phyloP scores from a whole-genome alignment of 2,329 filamentous ascomycete genomes.

The Emergomyces orientalis region DNA sequence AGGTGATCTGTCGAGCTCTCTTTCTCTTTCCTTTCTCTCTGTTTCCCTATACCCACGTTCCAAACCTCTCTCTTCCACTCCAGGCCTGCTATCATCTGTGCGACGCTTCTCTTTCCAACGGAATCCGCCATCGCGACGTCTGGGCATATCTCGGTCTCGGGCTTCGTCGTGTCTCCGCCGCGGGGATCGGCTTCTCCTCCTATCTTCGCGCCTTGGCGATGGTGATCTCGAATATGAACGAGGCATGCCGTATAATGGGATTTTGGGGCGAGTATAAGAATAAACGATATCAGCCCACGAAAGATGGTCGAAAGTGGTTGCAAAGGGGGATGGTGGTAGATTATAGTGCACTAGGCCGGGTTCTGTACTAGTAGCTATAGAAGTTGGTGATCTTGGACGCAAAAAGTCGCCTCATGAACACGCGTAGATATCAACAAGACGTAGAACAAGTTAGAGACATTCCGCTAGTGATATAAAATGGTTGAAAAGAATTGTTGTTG shows the following conservation, averaged over 20 bases:
- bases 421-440: background rate
- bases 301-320: background rate
- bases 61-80: constrained; percentile 40
- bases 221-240: constrained; percentile 15
- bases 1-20: constrained; percentile 29
- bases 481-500: background rate
- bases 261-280: background rate
- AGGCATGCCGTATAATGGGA: constrained; percentile 10
- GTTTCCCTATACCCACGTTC: constrained; percentile 45
- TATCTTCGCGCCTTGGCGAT: constrained; percentile 26
- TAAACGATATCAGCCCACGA: background rate
- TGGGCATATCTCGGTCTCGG: constrained; percentile 24
- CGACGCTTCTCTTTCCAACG: constrained; percentile 43
- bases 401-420: background rate
- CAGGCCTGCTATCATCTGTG: constrained; percentile 35
- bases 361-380: background rate
- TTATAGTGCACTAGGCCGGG: no score
- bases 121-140: constrained; percentile 30
- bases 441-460: background rate
- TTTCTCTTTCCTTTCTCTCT: constrained; percentile 6
- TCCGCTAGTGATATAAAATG: no score
- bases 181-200: constrained; percentile 37
- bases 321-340: no score
- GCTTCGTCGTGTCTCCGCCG: constrained; percentile 27
- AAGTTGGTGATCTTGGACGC: background rate